Base-by-base conservation (phyloP, 179 eudicot species). In the Spergularia azorica region DNA sequence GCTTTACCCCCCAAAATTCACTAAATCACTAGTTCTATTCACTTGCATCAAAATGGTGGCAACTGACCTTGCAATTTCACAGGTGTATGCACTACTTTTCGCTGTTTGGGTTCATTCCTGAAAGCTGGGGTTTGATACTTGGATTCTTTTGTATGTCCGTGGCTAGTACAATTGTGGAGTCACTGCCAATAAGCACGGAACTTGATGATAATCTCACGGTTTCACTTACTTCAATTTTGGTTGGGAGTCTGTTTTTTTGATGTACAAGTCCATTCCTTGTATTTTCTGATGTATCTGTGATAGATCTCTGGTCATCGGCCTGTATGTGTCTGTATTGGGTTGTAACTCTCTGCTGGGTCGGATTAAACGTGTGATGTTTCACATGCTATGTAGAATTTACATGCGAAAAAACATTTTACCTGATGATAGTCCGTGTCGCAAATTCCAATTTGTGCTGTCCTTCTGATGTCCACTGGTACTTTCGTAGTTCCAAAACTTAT, bases 121-220 rank as follows among this genome's bases (percentile, higher is more conserved):
- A 72, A 70, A 90, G 95, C 72, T 81, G 82, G 80, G 74, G 74
- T 81, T 80, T 89, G 92, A 89, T 81, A 18, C 71, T 83, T 17
- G 93, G 95, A 17, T 89, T 88, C 86, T 86, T 91, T 72, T 67
- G 83, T 20, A 91, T 90, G 60, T 90, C 98, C 54, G 39, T 93
- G 60, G 88, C 86, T 8, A 39, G 92, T 54, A 65, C 95, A 38
- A 77, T 91, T 65, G 97, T 95, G 76, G 98, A 93, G 79, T 95
- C 98, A n/a, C 92, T 87, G 50, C 95, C 98, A 50, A 55, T 86
- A 63, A 93, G 98, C 89, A 90, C 90, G 0, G 80, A 86, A 50
- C 79, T 95, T 41, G 98, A 95, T 76, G 98, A 95, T 84, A 95
- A 95, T 78, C 86, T 95, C 66, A 89, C 93, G 2, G 97, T 93